phyloP scores from a whole-genome alignment of 1,284 basidiomycete genomes.

The Gastroboletus turbinatus region DNA sequence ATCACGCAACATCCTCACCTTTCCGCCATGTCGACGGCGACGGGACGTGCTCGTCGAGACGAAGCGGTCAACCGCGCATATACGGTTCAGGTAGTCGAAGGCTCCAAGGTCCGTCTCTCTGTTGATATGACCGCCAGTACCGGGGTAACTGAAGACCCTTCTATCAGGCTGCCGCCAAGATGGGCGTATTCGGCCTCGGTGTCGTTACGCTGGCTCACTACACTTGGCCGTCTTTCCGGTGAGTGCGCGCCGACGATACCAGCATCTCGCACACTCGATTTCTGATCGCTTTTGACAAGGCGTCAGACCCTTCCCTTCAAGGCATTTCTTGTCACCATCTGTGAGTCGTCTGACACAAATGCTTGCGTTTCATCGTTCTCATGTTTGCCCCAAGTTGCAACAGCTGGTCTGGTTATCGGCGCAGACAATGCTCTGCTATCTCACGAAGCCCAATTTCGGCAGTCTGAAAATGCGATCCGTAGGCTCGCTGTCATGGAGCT shows the following conservation, averaged over 20 bases:
- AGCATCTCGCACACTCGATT: neutral
- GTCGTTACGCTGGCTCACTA: conserved; percentile 68
- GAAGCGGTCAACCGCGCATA: conserved; percentile 57
- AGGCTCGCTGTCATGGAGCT: conserved; percentile 75
- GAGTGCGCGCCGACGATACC: conserved; percentile 13
- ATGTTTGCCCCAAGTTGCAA: conserved; percentile 43
- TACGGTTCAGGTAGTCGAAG: conserved; percentile 53
- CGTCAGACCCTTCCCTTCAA: conserved; percentile 82
- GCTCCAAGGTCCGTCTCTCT: conserved; percentile 40
- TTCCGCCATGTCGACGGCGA: conserved; percentile 37
- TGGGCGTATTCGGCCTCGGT: conserved; percentile 57
- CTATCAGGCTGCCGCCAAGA: conserved; percentile 56
- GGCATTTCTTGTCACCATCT: conserved; percentile 65
- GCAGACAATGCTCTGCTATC: conserved; percentile 75
- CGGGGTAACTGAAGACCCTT: neutral
- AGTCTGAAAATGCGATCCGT: conserved; percentile 67
- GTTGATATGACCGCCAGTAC: neutral
- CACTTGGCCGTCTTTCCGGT: conserved; percentile 80
- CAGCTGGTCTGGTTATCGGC: conserved; percentile 70
- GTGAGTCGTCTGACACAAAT: conserved; percentile 37
- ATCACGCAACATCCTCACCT: neutral
- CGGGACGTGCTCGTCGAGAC: conserved; percentile 43
- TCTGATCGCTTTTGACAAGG: conserved; percentile 37
- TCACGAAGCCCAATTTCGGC: conserved; percentile 66
- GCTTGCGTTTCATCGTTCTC: neutral